Percentiles rank a stretch among this genome's conserved stretches.
phyloP scores from a whole-genome alignment of 352 stramenopile species.

The Pythium biforme region DNA sequence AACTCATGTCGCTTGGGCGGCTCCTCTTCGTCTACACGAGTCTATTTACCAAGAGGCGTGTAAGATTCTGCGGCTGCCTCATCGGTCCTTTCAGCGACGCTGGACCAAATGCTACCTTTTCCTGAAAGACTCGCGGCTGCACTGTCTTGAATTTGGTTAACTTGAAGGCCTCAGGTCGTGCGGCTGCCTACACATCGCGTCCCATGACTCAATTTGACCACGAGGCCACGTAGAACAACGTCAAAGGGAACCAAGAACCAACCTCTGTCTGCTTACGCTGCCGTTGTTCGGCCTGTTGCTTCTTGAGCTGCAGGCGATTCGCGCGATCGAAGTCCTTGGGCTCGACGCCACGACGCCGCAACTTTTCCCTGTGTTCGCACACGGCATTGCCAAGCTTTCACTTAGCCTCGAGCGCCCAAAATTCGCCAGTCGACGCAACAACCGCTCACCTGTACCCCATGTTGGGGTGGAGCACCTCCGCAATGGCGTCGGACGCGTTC shows the following conservation, averaged over 20 bases:
- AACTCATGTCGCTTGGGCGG: constrained; percentile 23
- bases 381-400: not conserved
- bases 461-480: constrained; percentile 58
- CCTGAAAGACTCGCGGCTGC: constrained; percentile 44
- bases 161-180: constrained; percentile 55
- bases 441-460: constrained; percentile 46
- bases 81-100: no score
- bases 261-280: constrained; percentile 49
- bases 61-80: not conserved
- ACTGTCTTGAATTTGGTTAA: constrained; percentile 63
- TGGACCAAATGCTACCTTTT: no score
- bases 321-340: constrained; percentile 63
- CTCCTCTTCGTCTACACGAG: constrained; percentile 4
- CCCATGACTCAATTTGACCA: no score
- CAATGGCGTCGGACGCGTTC: constrained; percentile 70
- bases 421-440: not conserved
- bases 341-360: constrained; percentile 46
- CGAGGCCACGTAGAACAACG: no score
- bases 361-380: constrained; percentile 42
- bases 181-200: constrained; percentile 33
- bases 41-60: not conserved
- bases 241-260: no score
- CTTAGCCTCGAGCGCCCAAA: not conserved
- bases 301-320: constrained; percentile 64
- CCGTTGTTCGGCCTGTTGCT: constrained; percentile 57